Evolutionary conservation across 2,329 filamentous ascomycete species (phyloP).

Genomic region (Cytospora piceicola): DNA sequence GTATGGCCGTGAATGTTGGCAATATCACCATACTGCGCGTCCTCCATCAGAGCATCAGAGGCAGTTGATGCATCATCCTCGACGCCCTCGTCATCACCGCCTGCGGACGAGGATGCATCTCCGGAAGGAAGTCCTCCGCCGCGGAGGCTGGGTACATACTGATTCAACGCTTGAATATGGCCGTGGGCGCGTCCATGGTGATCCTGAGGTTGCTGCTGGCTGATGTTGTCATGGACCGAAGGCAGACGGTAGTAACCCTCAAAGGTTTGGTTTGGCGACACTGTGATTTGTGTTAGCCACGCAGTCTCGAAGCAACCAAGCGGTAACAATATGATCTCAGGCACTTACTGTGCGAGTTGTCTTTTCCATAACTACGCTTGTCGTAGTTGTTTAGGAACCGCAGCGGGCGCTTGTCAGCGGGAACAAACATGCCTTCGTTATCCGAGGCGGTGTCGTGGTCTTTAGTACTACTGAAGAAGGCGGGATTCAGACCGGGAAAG

Average conservation of each 20-base stretch:
- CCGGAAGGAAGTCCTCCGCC: background rate
- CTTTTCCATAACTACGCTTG: slow-evolving; percentile 20
- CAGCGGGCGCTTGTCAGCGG: slow-evolving; percentile 24
- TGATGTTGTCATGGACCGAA: slow-evolving; percentile 4
- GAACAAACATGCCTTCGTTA: slow-evolving; percentile 21
- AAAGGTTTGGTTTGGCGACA: slow-evolving; percentile 26
- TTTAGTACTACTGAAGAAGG: background rate
- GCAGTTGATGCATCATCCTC: slow-evolving; percentile 5
- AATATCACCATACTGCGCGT: background rate
- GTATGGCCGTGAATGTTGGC: background rate
- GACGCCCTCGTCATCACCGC: background rate
- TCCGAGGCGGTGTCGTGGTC: background rate
- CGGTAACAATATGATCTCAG: too few species aligned
- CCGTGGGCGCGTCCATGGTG: background rate
- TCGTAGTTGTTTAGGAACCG: slow-evolving; percentile 30
- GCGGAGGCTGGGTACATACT: background rate
- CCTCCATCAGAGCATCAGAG: slow-evolving; percentile 4
- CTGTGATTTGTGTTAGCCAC: slow-evolving; percentile 3
- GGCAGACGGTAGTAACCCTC: slow-evolving; percentile 26
- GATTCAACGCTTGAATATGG: background rate
- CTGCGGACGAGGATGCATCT: background rate
- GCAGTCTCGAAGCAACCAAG: background rate
- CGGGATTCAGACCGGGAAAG: background rate
- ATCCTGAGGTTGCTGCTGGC: background rate
- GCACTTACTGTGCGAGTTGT: slow-evolving; percentile 17